phyloP scores from a whole-genome alignment of 73 alveolate species.

The Tetrahymena thermophila region DNA sequence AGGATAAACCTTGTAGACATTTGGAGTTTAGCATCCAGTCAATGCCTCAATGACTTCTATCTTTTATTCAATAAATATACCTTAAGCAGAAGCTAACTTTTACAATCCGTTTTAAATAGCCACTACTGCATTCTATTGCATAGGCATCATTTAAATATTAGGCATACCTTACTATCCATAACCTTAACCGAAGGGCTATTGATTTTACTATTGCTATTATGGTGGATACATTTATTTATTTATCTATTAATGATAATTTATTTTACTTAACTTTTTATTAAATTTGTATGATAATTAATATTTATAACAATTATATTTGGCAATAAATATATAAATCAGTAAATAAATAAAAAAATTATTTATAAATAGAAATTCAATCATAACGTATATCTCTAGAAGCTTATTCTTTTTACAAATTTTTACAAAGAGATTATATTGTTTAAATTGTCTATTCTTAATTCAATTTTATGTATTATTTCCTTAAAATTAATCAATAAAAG shows the following conservation, averaged over 20 bases:
- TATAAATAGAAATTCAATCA: too few species aligned
- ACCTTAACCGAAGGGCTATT: not conserved
- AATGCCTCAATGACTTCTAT: not conserved
- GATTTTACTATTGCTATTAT: not conserved
- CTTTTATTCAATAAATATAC: not conserved
- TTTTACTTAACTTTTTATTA: not conserved
- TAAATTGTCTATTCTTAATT: not conserved
- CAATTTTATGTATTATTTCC: not conserved
- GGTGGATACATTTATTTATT: not conserved
- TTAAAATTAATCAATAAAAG: too few species aligned
- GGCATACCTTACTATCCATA: not conserved
- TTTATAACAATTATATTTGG: not conserved
- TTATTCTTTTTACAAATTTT: too few species aligned
- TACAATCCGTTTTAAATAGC: not conserved
- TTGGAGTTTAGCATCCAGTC: conserved; percentile 26
- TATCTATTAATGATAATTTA: too few species aligned
- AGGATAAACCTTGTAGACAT: conserved; percentile 25
- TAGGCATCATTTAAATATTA: not conserved
- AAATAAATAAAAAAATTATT: too few species aligned
- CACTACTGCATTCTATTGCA: not conserved
- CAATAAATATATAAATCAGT: too few species aligned
- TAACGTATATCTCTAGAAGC: not conserved
- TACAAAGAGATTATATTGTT: not conserved
- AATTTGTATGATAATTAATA: too few species aligned
- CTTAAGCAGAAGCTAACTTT: not conserved